phyloP scores from a whole-genome alignment of 2,329 filamentous ascomycete genomes.

The Aspergillus quadrilineatus region DNA sequence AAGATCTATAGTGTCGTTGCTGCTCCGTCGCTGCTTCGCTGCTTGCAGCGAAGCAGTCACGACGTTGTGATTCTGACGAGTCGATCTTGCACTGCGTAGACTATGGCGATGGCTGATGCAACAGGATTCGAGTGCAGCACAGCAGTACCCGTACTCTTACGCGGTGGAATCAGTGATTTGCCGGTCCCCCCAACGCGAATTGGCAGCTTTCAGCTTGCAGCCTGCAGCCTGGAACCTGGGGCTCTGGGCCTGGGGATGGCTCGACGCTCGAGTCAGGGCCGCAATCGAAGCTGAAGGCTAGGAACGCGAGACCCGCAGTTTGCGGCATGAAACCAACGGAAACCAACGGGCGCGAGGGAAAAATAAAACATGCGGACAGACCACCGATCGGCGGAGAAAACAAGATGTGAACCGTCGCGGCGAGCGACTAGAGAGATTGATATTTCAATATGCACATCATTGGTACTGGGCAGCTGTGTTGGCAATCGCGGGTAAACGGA shows the following conservation, averaged over 20 bases:
- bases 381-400: constrained; percentile 21
- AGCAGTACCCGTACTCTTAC: too few relatives aligned
- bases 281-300: not conserved
- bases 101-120: not conserved
- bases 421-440: not conserved
- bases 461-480: not conserved
- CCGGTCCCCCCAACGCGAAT: too few relatives aligned
- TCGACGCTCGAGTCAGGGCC: not conserved
- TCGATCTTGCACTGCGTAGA: not conserved
- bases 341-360: not conserved
- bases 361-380: constrained; percentile 13
- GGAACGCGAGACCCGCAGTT: constrained; percentile 12
- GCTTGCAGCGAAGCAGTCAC: not conserved
- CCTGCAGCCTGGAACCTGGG: too few relatives aligned
- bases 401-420: not conserved
- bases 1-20: not conserved
- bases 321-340: not conserved
- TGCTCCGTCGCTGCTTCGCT: too few relatives aligned
- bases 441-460: not conserved
- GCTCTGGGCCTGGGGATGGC: not conserved
- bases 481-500: not conserved
- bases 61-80: not conserved
- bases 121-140: too few relatives aligned
- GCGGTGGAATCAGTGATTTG: too few relatives aligned
- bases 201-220: too few relatives aligned